These are phyloP conservation scores for Mucor velutinosus DNA, from an alignment of 371 early-diverging fungal species.

Conservation along the genomic window DNA sequence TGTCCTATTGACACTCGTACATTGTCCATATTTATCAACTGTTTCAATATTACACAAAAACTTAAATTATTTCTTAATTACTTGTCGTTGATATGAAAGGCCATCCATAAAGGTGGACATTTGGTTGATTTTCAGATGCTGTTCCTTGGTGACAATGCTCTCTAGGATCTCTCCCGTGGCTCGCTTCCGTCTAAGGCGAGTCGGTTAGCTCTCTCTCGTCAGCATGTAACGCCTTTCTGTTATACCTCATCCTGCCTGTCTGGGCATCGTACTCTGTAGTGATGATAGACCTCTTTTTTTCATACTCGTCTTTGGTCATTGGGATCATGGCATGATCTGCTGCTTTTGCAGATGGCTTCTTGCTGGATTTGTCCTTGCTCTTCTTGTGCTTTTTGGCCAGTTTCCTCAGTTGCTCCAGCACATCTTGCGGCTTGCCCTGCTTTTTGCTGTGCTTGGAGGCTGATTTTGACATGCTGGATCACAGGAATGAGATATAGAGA, in stretches of 20 bases:
- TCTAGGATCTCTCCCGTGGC: conserved; percentile 53
- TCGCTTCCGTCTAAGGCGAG: not conserved
- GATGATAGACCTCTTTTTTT: conserved; percentile 35
- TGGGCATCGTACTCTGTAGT: conserved; percentile 46
- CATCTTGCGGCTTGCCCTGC: not conserved
- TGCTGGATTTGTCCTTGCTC: not conserved
- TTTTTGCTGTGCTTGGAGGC: not conserved
- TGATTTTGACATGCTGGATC: not conserved
- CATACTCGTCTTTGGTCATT: conserved; percentile 45
- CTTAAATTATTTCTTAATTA: not conserved
- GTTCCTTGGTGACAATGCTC: conserved; percentile 41
- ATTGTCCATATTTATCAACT: not conserved
- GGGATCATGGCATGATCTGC: conserved; percentile 29
- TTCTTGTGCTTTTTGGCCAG: conserved; percentile 26
- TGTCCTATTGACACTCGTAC: not conserved
- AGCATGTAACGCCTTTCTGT: too few relatives aligned
- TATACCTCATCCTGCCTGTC: conserved; percentile 49
- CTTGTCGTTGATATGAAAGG: conserved; percentile 21
- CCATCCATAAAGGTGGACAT: conserved; percentile 42
- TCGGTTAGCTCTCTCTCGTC: too few relatives aligned
- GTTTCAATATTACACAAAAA: not conserved
- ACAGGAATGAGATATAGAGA: not conserved
- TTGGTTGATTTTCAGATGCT: conserved; percentile 46
- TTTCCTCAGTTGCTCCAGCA: conserved; percentile 21
- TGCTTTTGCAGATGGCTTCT: conserved; percentile 2